phyloP scores from a whole-genome alignment of 2,329 filamentous ascomycete species.

The Saccharata proteae region DNA sequence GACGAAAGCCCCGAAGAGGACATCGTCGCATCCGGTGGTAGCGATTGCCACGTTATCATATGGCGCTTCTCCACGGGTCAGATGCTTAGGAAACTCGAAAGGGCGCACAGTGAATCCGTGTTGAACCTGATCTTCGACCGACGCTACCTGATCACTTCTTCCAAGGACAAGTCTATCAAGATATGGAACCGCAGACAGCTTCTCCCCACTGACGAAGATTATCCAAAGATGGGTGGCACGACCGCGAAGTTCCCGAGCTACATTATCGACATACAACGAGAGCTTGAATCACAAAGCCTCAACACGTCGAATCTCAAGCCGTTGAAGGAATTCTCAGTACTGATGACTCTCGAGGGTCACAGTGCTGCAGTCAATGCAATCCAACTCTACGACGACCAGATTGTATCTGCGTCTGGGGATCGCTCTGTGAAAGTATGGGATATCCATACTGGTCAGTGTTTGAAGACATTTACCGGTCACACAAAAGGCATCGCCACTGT shows the following conservation, averaged over 20 bases:
- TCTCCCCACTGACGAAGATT: conserved; percentile 25
- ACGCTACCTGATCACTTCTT: conserved; percentile 86
- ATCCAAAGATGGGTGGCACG: conserved; percentile 23
- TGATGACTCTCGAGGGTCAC: conserved; percentile 74
- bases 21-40: conserved; percentile 88
- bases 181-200: conserved; percentile 68
- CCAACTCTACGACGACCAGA: conserved; percentile 71
- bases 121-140: conserved; percentile 88
- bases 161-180: conserved; percentile 94
- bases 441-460: conserved; percentile 64
- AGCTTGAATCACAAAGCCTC: conserved; percentile 24
- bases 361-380: conserved; percentile 91
- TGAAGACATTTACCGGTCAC: conserved; percentile 72
- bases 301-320: conserved; percentile 33
- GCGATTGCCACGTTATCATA: conserved; percentile 78
- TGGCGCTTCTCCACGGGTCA: conserved; percentile 91
- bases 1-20: conserved; percentile 80
- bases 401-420: conserved; percentile 92
- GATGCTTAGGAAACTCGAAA: conserved; percentile 60
- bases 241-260: conserved; percentile 39
- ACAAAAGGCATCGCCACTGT: conserved; percentile 95
- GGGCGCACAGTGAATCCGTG: conserved; percentile 81
- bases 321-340: conserved; percentile 57
- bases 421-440: conserved; percentile 92
- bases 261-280: conserved; percentile 38